Evolutionary conservation across 83 land plant genomes (phyloP).

Genomic region (Larix sibirica): DNA sequence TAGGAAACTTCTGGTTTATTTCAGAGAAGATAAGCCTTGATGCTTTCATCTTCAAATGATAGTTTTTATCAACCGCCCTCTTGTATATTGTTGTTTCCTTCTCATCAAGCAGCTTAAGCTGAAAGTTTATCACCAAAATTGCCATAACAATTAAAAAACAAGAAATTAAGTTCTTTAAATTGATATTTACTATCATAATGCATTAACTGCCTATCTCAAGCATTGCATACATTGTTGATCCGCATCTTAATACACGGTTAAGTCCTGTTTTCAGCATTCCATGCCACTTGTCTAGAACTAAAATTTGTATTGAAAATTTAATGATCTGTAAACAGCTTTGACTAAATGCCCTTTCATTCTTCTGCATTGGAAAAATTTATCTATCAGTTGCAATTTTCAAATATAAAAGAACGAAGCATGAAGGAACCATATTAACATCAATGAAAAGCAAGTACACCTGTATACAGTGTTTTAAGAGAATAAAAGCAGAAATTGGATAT

Average conservation of each 20-base stretch:
- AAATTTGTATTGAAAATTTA: too few relatives aligned
- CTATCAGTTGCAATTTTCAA: too few relatives aligned
- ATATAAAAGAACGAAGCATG: too few relatives aligned
- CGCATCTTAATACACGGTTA: too few relatives aligned
- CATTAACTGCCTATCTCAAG: too few relatives aligned
- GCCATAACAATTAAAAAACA: background rate
- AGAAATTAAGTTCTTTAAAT: background rate
- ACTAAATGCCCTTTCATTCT: too few relatives aligned
- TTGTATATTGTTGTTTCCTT: slow-evolving; percentile 97
- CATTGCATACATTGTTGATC: too few relatives aligned
- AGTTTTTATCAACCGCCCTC: slow-evolving; percentile 95
- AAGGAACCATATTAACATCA: background rate
- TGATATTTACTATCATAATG: background rate
- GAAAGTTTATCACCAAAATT: background rate
- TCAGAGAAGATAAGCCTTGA: slow-evolving; percentile 97
- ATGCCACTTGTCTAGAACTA: too few relatives aligned
- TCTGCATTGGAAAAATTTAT: too few relatives aligned
- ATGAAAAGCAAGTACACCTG: background rate
- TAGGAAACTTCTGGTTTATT: slow-evolving; percentile 92
- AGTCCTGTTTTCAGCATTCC: too few relatives aligned
- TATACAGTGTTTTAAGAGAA: background rate
- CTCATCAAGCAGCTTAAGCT: slow-evolving; percentile 98
- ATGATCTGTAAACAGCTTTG: too few relatives aligned
- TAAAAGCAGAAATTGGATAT: background rate
- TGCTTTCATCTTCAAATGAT: slow-evolving; percentile 97